These are phyloP conservation scores for Monascus ruber DNA, from an alignment of 2,329 filamentous ascomycete species.

Conservation along the genomic window DNA sequence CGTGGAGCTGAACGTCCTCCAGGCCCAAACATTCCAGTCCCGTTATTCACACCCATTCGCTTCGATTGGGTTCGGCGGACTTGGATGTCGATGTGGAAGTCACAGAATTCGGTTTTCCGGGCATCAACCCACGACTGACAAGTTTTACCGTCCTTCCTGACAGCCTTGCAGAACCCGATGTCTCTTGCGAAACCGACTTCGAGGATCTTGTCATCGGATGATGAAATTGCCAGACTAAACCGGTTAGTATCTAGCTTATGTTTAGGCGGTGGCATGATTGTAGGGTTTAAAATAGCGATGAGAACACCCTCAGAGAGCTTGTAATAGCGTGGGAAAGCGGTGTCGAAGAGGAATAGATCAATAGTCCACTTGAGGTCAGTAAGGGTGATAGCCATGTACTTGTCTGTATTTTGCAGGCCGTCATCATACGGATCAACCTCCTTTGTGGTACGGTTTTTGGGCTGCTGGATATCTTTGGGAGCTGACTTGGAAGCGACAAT, in stretches of 20 bases:
- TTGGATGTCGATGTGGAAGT: slow-evolving; percentile 79
- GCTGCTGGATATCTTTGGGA: slow-evolving; percentile 51
- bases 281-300: slow-evolving; percentile 82
- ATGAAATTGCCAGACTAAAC: slow-evolving; percentile 77
- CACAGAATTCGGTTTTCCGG: slow-evolving; percentile 79
- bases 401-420: slow-evolving; percentile 51
- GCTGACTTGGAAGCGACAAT: slow-evolving; percentile 82
- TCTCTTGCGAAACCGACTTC: slow-evolving; percentile 80
- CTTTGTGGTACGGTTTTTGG: slow-evolving; percentile 26
- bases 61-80: slow-evolving; percentile 57
- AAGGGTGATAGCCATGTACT: slow-evolving; percentile 86
- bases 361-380: slow-evolving; percentile 85
- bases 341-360: slow-evolving; percentile 83
- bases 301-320: slow-evolving; percentile 87
- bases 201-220: slow-evolving; percentile 76
- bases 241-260: slow-evolving; percentile 65
- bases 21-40: slow-evolving; percentile 41
- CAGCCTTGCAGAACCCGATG: slow-evolving; percentile 73
- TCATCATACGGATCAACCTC: slow-evolving; percentile 38
- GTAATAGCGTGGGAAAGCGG: slow-evolving; percentile 86
- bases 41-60: slow-evolving; percentile 70
- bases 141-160: slow-evolving; percentile 70
- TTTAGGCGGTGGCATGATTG: slow-evolving; percentile 74
- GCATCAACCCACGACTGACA: slow-evolving; percentile 82
- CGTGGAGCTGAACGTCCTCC: slow-evolving; percentile 29